A percentile compares a stretch with the other conserved stretches of the same genome.
These are phyloP conservation scores for Gossypium turneri DNA, from an alignment of 345 rosid genomes.

Conservation along the genomic window DNA sequence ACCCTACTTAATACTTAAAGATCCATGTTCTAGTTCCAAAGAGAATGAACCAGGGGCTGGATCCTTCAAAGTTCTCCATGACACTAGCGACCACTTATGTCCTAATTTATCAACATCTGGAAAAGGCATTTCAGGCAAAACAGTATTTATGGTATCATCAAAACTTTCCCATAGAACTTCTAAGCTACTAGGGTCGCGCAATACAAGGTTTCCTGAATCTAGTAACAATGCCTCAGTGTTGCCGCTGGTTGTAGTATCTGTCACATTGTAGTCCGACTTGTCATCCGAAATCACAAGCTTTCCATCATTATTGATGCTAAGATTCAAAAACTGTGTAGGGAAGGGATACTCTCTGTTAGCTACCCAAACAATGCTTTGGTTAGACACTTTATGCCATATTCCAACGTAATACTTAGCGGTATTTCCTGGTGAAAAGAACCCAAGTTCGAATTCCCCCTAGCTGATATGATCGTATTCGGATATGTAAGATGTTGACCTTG, in stretches of 20 bases:
- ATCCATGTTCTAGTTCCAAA: not conserved
- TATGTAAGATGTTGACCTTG: not conserved
- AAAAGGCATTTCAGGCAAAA: constrained; percentile 35
- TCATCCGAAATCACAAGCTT: constrained; percentile 10
- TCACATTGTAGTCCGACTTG: not conserved
- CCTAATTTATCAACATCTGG: constrained; percentile 7
- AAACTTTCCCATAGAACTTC: constrained; percentile 40
- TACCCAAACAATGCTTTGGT: constrained; percentile 31
- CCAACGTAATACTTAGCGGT: constrained; percentile 32
- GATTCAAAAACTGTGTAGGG: not conserved
- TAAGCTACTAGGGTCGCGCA: constrained; percentile 10
- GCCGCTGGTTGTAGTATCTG: not conserved
- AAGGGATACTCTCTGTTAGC: constrained; percentile 39
- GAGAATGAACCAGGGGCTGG: constrained; percentile 30
- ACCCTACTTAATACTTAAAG: constrained; percentile 7
- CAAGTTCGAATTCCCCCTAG: constrained; percentile 20
- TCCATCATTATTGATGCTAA: constrained; percentile 22
- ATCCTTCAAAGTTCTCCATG: constrained; percentile 32
- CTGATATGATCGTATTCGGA: constrained; percentile 18
- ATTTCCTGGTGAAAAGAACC: constrained; percentile 21
- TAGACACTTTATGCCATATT: constrained; percentile 28
- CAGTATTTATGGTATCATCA: constrained; percentile 31
- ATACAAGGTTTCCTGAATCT: constrained; percentile 36
- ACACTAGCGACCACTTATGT: constrained; percentile 14
- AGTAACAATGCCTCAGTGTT: constrained; percentile 24